phyloP scores from a whole-genome alignment of 2,329 filamentous ascomycete species.

The Pseudocercospora macadamiae region DNA sequence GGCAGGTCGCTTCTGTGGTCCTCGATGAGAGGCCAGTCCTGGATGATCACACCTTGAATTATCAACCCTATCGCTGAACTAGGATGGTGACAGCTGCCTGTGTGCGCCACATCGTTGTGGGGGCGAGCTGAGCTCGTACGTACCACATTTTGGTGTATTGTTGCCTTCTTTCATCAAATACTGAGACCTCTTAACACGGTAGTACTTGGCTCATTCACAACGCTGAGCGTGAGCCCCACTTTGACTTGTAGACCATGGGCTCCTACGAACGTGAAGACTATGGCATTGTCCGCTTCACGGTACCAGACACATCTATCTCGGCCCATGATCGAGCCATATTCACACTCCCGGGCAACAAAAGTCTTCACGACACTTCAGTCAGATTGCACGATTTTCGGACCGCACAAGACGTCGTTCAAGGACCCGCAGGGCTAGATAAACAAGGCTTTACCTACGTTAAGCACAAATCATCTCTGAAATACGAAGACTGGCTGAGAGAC shows the following conservation, averaged over 20 bases:
- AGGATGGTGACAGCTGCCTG: neutral
- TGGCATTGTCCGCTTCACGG: conserved; percentile 8
- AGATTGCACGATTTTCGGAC: conserved; percentile 1
- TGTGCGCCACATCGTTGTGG: neutral
- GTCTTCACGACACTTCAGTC: neutral
- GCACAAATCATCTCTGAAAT: conserved; percentile 4
- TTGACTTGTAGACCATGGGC: too few relatives aligned
- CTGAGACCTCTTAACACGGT: too few relatives aligned
- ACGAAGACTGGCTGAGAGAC: conserved; percentile 1
- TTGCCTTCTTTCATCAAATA: too few relatives aligned
- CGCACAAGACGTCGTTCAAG: neutral
- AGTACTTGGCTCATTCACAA: too few relatives aligned
- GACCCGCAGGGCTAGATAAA: neutral
- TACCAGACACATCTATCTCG: conserved; percentile 2
- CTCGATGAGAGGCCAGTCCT: neutral
- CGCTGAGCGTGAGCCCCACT: too few relatives aligned
- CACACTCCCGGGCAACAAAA: neutral
- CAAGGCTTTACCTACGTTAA: conserved; percentile 13
- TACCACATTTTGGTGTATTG: too few relatives aligned
- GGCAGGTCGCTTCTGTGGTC: neutral
- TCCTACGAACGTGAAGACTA: neutral
- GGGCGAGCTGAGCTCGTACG: too few relatives aligned
- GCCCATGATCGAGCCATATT: conserved; percentile 5
- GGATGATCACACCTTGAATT: neutral
- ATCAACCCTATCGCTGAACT: neutral